Conservation (phyloP, 306 rosid genomes). For the Medicago lupulina region DNA sequence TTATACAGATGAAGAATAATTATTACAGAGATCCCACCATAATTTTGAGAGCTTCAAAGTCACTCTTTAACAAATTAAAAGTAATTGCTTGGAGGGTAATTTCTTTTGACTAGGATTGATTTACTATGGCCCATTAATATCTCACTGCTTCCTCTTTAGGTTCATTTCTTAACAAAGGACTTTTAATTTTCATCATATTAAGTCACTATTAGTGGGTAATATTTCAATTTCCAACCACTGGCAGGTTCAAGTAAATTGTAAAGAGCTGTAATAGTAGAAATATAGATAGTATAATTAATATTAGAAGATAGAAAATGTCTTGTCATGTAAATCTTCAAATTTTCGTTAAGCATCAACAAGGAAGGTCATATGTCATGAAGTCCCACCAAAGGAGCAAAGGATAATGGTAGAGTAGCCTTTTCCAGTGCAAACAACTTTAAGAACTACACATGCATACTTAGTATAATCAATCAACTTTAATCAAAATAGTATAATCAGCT, state of each 20-base stretch:
- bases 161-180: conserved; percentile 35
- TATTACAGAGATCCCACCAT: conserved; percentile 57
- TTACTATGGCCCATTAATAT: conserved; percentile 79
- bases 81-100: conserved; percentile 54
- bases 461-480: conserved; percentile 39
- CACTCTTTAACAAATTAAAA: conserved; percentile 58
- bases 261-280: conserved; percentile 6
- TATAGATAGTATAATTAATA: neutral
- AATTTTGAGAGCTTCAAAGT: conserved; percentile 60
- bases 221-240: conserved; percentile 56
- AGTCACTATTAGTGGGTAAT: conserved; percentile 42
- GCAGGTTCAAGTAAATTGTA: conserved; percentile 46
- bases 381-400: conserved; percentile 54
- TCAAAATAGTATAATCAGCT: conserved; percentile 6
- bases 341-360: conserved; percentile 27
- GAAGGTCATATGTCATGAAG: conserved; percentile 46
- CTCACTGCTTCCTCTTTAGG: conserved; percentile 65
- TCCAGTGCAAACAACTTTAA: conserved; percentile 43
- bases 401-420: conserved; percentile 53
- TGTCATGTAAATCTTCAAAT: conserved; percentile 26
- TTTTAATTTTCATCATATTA: conserved; percentile 42
- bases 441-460: conserved; percentile 46
- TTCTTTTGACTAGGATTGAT: conserved; percentile 65
- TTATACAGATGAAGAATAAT: conserved; percentile 43
- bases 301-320: conserved; percentile 10